Evolutionary conservation across 2,329 filamentous ascomycete species (phyloP), one percentile per base, ranked within the genome.

Genomic region (Elsinoe australis): DNA sequence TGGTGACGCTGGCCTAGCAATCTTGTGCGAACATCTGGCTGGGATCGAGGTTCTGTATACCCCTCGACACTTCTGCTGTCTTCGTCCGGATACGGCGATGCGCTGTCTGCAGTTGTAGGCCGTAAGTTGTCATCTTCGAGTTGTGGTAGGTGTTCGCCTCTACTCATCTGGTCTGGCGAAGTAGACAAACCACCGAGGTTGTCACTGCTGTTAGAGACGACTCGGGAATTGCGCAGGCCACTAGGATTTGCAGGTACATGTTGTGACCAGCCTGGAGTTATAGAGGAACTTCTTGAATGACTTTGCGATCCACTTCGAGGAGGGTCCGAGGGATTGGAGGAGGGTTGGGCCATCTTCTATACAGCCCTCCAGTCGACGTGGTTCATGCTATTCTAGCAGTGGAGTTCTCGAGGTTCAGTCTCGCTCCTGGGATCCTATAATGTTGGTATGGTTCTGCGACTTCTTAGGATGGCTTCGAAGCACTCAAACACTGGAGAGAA

Each of bases 1-100:
- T 55, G 62, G 33, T 61, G 58, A 31, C 64, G 57, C 36, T 66
- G 59, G 35, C 59, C 60, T 44, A 71, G 56, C 45, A 72, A 53
- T 15, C 63, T 59, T 12, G 68, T 62, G 24, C 63, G 65, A 17
- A 61, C 63, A 18, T 62, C 65, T 3, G 64, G 60, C 44, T 64
- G 62, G 6, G 57, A 53, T 19, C 55, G 52, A 9, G 55, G 52
- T 33, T 56, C 55, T 29, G 55, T 56, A 22, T 47, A 51, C 29
- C 50, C 56, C 21, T 57, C 52, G 2, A 35, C 52, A 18, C 50
- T 53, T 12, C 56, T 53, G 5, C 51, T 53, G 12, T 52, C 51
- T 2, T 58, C 57, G 48, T 62, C 59, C 22, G 62, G 57, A 7
- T 54, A 53, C 48, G 60, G 54, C 3, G 61, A 62, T 32, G 60